phyloP scores from a whole-genome alignment of 805 yeast genomes.

The Suhomyces faveliae region DNA sequence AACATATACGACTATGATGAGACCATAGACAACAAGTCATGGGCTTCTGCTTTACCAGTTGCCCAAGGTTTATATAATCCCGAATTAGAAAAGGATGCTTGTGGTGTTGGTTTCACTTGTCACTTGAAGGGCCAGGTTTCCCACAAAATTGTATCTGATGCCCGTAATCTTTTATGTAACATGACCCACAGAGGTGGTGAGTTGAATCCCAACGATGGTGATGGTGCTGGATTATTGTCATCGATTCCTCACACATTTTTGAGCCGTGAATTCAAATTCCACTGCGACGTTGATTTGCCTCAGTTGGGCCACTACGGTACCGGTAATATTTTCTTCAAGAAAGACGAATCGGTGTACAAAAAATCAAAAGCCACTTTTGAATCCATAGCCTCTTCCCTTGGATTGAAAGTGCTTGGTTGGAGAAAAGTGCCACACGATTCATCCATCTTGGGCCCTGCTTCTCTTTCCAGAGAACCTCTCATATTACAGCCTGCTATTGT shows the following conservation, averaged over 20 bases:
- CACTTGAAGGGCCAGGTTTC: constrained; percentile 84
- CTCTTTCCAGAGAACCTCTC: constrained; percentile 87
- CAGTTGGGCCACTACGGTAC: constrained; percentile 85
- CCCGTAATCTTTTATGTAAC: constrained; percentile 81
- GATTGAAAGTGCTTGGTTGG: constrained; percentile 88
- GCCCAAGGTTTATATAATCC: constrained; percentile 93
- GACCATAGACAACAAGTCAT: constrained; percentile 73
- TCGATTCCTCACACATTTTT: constrained; percentile 89
- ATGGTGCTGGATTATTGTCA: constrained; percentile 96
- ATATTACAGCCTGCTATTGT: constrained; percentile 93
- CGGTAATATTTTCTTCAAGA: constrained; percentile 92
- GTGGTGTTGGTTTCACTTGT: constrained; percentile 98
- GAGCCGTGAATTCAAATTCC: constrained; percentile 76
- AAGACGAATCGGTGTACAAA: constrained; percentile 67
- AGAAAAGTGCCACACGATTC: constrained; percentile 93
- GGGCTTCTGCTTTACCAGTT: constrained; percentile 89
- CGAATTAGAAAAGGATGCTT: constrained; percentile 90
- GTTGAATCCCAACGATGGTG: constrained; percentile 96
- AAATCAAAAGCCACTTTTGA: constrained; percentile 78
- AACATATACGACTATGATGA: constrained; percentile 68
- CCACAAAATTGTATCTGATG: constrained; percentile 93
- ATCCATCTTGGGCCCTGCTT: constrained; percentile 92
- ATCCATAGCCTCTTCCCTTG: constrained; percentile 71
- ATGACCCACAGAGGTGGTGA: constrained; percentile 99
- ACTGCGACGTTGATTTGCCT: constrained; percentile 68